Percentiles rank a stretch among this genome's conserved stretches.
Evolutionary conservation across 2,329 filamentous ascomycete species (phyloP).

Genomic region (Microdochium trichocladiopsis): DNA sequence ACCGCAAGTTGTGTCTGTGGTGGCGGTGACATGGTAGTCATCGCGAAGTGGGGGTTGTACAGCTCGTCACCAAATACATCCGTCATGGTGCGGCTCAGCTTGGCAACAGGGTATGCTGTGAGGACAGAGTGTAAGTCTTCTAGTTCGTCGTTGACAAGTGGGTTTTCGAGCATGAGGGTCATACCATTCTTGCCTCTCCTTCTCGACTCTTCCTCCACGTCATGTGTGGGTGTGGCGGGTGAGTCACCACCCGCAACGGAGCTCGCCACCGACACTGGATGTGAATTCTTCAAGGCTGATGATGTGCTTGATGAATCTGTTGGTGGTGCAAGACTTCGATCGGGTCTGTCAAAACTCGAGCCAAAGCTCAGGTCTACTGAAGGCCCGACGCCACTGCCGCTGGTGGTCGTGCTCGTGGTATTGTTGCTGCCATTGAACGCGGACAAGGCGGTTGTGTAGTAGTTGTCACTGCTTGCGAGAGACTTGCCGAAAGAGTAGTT

Average conservation of each 20-base stretch:
- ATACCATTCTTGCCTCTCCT: slow-evolving; percentile 50
- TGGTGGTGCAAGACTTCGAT: slow-evolving; percentile 35
- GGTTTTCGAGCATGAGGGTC: slow-evolving; percentile 16
- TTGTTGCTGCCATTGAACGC: slow-evolving; percentile 20
- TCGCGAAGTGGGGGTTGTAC: slow-evolving; percentile 63
- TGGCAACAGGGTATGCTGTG: slow-evolving; percentile 45
- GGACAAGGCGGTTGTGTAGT: slow-evolving; percentile 28
- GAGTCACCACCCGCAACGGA: slow-evolving; percentile 49
- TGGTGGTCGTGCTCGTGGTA: slow-evolving; percentile 20
- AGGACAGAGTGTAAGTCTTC: slow-evolving; percentile 58
- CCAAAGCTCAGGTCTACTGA: background rate
- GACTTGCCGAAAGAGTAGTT: slow-evolving; percentile 40
- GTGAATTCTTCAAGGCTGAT: slow-evolving; percentile 29
- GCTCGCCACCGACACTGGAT: slow-evolving; percentile 50
- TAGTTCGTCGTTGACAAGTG: slow-evolving; percentile 27
- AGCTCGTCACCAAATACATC: slow-evolving; percentile 81
- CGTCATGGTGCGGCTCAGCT: slow-evolving; percentile 79
- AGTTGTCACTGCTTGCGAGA: slow-evolving; percentile 22
- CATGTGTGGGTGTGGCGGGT: slow-evolving; percentile 47
- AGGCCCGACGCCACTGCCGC: slow-evolving; percentile 13
- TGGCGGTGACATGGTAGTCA: slow-evolving; percentile 48
- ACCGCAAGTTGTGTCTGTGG: slow-evolving; percentile 36
- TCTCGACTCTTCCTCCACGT: slow-evolving; percentile 33
- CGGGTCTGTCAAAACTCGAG: slow-evolving; percentile 15
- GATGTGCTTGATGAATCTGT: slow-evolving; percentile 33